These are phyloP conservation scores for Phalaenopsis hybrid DNA, from an alignment of 116 monocot species.

Conservation along the genomic window DNA sequence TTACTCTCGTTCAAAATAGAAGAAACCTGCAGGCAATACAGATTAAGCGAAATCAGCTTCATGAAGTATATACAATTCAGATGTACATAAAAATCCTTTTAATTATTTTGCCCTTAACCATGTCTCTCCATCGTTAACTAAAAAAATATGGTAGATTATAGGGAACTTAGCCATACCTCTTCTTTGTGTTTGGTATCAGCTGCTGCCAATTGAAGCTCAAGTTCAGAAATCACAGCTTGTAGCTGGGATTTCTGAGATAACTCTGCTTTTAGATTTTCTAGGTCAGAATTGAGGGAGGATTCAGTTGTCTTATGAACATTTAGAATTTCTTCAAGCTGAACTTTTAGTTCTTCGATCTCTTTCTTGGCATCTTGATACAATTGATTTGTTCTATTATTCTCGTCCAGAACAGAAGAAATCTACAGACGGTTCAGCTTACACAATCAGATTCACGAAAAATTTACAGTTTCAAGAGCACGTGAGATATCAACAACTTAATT, in stretches of 20 bases:
- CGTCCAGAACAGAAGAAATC: constrained; percentile 64
- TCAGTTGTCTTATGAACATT: constrained; percentile 41
- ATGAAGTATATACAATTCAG: neutral
- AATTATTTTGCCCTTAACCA: neutral
- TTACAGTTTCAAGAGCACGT: neutral
- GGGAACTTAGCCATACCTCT: constrained; percentile 27
- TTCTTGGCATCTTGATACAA: constrained; percentile 56
- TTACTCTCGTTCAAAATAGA: constrained; percentile 62
- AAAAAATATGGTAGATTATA: neutral
- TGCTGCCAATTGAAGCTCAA: constrained; percentile 30
- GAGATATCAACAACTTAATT: neutral
- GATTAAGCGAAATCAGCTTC: constrained; percentile 2
- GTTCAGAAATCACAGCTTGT: constrained; percentile 41
- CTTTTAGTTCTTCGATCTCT: constrained; percentile 38
- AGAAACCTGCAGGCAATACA: constrained; percentile 47
- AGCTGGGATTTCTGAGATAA: constrained; percentile 39
- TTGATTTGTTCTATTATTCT: constrained; percentile 47
- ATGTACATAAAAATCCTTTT: too few relatives aligned
- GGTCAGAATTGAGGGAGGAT: constrained; percentile 24
- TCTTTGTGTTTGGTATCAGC: constrained; percentile 41
- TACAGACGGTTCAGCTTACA: constrained; percentile 21
- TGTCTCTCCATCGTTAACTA: neutral
- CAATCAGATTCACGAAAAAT: neutral
- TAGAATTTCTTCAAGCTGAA: constrained; percentile 46
- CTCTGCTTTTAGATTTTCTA: constrained; percentile 41